phyloP scores from a whole-genome alignment of 768 basidiomycete genomes.

The Clitopilus hobsonii region DNA sequence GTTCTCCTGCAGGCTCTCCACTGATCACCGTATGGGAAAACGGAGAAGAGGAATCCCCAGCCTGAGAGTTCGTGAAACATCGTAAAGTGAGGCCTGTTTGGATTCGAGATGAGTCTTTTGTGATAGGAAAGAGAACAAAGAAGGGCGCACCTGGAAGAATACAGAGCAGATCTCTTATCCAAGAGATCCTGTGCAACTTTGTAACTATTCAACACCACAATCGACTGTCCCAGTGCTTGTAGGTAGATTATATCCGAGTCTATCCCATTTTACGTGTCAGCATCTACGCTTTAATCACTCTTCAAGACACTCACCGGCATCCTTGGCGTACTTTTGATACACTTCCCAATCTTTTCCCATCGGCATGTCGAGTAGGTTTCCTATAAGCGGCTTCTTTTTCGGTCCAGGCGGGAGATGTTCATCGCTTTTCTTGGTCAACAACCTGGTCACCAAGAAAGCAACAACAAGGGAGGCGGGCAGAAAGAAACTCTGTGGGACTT shows the following conservation, averaged over 20 bases:
- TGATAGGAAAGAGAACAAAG: background rate
- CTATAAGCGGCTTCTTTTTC: no score
- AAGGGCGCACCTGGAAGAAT: slow-evolving; percentile 8
- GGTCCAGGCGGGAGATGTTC: no score
- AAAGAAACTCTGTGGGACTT: no score
- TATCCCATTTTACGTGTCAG: background rate
- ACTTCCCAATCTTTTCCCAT: no score
- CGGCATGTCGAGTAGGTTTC: no score
- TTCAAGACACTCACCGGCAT: background rate
- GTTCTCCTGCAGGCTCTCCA: slow-evolving; percentile 26
- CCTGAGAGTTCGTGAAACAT: slow-evolving; percentile 1
- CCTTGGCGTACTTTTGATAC: no score
- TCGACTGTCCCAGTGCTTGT: background rate
- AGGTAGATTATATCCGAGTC: background rate
- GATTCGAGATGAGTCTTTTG: background rate
- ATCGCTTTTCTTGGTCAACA: no score
- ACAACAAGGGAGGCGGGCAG: no score
- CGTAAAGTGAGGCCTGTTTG: background rate
- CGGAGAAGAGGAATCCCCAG: slow-evolving; percentile 14
- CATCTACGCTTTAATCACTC: background rate
- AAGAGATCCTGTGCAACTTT: slow-evolving; percentile 16
- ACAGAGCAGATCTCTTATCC: slow-evolving; percentile 12
- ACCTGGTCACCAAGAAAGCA: no score
- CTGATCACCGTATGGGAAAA: slow-evolving; percentile 24
- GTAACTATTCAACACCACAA: slow-evolving; percentile 10